Evolutionary conservation across 2,329 filamentous ascomycete species (phyloP).

Genomic region (Penicillium sp.): DNA sequence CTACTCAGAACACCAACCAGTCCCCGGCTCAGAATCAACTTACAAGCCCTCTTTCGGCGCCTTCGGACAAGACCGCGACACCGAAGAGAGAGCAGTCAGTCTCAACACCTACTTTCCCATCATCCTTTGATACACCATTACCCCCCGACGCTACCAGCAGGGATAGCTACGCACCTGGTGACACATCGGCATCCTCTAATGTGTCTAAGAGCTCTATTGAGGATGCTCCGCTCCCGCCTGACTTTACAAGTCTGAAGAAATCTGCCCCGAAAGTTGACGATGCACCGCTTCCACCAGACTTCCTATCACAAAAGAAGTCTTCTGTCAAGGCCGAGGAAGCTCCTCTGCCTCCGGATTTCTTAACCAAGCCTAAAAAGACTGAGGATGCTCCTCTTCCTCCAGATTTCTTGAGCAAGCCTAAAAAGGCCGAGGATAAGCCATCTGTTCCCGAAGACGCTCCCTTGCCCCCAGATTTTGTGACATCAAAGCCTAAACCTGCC

Average conservation of each 20-base stretch:
- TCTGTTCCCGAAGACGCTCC: background rate
- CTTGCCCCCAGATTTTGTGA: background rate
- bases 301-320: constrained; percentile 16
- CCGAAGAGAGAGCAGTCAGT: constrained; percentile 36
- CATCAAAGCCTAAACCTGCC: constrained; percentile 15
- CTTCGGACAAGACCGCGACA: constrained; percentile 34
- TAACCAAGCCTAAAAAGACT: background rate
- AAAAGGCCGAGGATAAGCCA: constrained; percentile 2
- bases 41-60: constrained; percentile 30
- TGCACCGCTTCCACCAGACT: constrained; percentile 34
- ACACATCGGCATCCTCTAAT: constrained; percentile 50
- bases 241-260: constrained; percentile 15
- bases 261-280: constrained; percentile 23
- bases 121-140: constrained; percentile 39
- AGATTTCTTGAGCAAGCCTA: constrained; percentile 18
- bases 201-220: constrained; percentile 43
- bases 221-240: constrained; percentile 40
- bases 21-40: constrained; percentile 20
- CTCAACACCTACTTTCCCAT: constrained; percentile 33
- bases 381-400: constrained; percentile 22
- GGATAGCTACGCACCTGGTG: constrained; percentile 46
- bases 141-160: constrained; percentile 51
- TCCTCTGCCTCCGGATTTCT: constrained; percentile 27
- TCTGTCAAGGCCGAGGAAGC: constrained; percentile 19
- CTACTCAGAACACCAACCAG: constrained; percentile 2